phyloP scores from a whole-genome alignment of 2,329 filamentous ascomycete species.

The Helotiales sp. region DNA sequence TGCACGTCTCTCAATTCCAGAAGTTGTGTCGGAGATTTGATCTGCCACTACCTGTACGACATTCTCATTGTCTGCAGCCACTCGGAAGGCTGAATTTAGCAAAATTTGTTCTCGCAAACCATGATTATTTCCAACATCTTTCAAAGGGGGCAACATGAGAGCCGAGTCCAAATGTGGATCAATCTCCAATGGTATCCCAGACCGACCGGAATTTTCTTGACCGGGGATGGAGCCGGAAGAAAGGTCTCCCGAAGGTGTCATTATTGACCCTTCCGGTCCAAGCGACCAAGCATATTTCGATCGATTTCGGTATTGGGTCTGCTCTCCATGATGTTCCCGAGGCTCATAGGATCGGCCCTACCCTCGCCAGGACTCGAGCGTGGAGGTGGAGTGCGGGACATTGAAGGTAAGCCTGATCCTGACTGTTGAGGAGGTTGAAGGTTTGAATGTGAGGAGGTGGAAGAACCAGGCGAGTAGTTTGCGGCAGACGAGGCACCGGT shows the following conservation, averaged over 20 bases:
- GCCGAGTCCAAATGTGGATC: background rate
- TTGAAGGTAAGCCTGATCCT: conserved; percentile 24
- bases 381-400: conserved; percentile 33
- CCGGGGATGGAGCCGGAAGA: background rate
- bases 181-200: background rate
- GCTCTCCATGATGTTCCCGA: conserved; percentile 36
- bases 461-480: conserved; percentile 35
- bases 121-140: background rate
- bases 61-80: background rate
- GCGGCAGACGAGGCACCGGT: conserved; percentile 22
- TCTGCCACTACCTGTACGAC: background rate
- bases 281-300: conserved; percentile 33
- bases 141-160: background rate
- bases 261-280: conserved; percentile 30
- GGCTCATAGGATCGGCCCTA: conserved; percentile 34
- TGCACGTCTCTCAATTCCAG: too few relatives aligned
- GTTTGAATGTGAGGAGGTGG: conserved; percentile 31
- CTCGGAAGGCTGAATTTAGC: background rate
- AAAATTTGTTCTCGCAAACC: background rate
- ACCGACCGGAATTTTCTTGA: background rate
- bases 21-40: too few relatives aligned
- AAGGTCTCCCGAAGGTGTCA: background rate
- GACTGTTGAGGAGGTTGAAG: conserved; percentile 28
- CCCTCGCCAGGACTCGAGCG: conserved; percentile 31
- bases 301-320: conserved; percentile 35